Conservation (phyloP, 345 rosid species). For the Murraya koenigii region DNA sequence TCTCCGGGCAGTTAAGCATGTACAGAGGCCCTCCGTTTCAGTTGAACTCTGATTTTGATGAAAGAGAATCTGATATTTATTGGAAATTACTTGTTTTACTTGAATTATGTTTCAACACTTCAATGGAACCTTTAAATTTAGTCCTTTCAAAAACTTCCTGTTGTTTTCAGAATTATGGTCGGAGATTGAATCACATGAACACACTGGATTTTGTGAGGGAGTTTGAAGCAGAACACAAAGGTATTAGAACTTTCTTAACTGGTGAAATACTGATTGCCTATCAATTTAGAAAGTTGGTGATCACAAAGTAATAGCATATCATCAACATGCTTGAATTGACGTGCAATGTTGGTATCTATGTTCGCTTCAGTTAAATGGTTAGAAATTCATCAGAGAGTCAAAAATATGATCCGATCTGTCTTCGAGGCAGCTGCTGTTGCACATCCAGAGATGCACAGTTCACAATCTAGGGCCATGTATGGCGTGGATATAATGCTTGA, state of each 20-base stretch:
- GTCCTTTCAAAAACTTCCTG: conserved; percentile 16
- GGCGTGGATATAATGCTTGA: conserved; percentile 95
- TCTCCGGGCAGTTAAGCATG: background rate
- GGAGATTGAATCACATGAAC: conserved; percentile 74
- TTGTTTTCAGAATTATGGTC: conserved; percentile 74
- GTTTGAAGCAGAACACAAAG: conserved; percentile 79
- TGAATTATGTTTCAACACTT: background rate
- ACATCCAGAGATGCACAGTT: conserved; percentile 89
- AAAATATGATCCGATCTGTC: conserved; percentile 55
- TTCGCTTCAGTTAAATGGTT: conserved; percentile 67
- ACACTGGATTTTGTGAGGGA: conserved; percentile 77
- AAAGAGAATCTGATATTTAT: background rate
- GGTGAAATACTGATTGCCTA: background rate
- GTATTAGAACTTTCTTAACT: conserved; percentile 31
- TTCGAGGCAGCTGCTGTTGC: conserved; percentile 80
- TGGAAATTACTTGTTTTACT: background rate
- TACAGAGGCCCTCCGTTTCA: background rate
- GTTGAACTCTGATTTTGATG: background rate
- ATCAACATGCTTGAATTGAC: background rate
- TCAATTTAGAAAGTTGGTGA: background rate
- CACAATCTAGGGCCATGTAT: conserved; percentile 77
- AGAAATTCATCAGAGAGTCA: conserved; percentile 67
- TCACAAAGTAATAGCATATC: background rate
- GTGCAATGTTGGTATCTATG: conserved; percentile 4
- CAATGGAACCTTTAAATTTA: background rate